phyloP scores from a whole-genome alignment of 345 rosid genomes.

The Eucalyptus polybractea region DNA sequence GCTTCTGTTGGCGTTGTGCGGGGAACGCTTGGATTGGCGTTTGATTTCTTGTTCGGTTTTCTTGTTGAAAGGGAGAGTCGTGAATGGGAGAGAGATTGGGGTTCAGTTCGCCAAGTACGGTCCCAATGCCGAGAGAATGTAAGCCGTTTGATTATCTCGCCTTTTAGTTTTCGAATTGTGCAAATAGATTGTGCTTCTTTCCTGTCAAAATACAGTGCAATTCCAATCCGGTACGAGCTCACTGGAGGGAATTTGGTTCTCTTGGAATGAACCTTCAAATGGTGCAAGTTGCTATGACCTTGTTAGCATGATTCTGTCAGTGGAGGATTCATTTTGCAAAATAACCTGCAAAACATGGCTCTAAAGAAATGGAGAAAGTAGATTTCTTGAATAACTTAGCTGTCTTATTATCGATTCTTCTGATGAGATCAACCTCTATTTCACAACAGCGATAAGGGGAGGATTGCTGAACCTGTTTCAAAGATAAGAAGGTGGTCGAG shows the following conservation, averaged over 20 bases:
- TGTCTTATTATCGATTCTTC: no score
- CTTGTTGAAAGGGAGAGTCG: constrained; percentile 53
- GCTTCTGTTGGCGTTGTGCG: neutral
- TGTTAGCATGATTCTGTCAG: neutral
- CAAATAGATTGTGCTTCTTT: neutral
- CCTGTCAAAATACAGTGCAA: neutral
- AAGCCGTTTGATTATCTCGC: constrained; percentile 1
- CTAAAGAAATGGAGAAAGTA: neutral
- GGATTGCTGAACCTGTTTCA: no score
- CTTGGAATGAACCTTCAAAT: neutral
- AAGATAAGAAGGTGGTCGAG: no score
- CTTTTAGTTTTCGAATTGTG: neutral
- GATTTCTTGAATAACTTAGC: neutral
- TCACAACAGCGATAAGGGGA: no score
- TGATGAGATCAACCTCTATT: no score
- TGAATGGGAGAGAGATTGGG: constrained; percentile 76
- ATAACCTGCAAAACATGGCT: neutral
- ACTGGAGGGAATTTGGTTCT: neutral
- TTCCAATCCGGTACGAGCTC: neutral
- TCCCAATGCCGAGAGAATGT: constrained; percentile 92
- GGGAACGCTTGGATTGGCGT: neutral
- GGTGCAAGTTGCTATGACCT: neutral
- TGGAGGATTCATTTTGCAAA: neutral
- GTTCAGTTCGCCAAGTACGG: constrained; percentile 94
- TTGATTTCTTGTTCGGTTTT: neutral